Evolutionary conservation across 805 yeast species (phyloP), one percentile per base, ranked within the genome.

Genomic region (Jamesozyma gamospora): DNA sequence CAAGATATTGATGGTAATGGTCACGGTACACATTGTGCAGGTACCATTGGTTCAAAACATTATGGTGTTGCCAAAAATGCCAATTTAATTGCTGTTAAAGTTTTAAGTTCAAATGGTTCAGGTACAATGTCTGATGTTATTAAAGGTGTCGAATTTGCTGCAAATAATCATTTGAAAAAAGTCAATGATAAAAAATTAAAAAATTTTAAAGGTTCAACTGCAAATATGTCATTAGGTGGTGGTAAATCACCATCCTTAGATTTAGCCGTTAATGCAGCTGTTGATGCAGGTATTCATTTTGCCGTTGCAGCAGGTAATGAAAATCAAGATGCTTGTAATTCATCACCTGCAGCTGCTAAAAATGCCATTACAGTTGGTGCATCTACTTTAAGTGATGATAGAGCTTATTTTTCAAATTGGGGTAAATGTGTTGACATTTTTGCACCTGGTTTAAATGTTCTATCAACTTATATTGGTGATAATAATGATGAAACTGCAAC

Each of bases 291-390:
- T 53, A 65, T 90, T 43, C 92, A 85, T 60, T 82, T 90, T 60
- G 94, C 95, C 28, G 95, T 86, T 48, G 96, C 97, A 37, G 96
- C 96, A 25, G 97, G 96, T 66, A 88, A 90, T 63, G 94, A 83
- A 58, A 81, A 83, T 60, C 83, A 79, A 52, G 94, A 88, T 62
- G 95, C 97, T 41, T 90, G 97, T 72, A 74, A 78, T 61, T 75
- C 77, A 40, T 87, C 96, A 4, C 97, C 97, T 39, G 95, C 96
- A 35, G 72, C 87, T 41, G 88, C 94, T 35, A 79, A 71, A 48
- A 73, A 73, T 41, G 85, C 95, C 34, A 75, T 90, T 54, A 85
- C 96, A 35, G 97, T 90, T 37, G 98, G 96, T 62, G 97, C 98
- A 17, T 80, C 95, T 11, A 82, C 94, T 41, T 71, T 83, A 51